Conservation (phyloP, 1,284 basidiomycete genomes). For the Cystobasidium pallidum region DNA sequence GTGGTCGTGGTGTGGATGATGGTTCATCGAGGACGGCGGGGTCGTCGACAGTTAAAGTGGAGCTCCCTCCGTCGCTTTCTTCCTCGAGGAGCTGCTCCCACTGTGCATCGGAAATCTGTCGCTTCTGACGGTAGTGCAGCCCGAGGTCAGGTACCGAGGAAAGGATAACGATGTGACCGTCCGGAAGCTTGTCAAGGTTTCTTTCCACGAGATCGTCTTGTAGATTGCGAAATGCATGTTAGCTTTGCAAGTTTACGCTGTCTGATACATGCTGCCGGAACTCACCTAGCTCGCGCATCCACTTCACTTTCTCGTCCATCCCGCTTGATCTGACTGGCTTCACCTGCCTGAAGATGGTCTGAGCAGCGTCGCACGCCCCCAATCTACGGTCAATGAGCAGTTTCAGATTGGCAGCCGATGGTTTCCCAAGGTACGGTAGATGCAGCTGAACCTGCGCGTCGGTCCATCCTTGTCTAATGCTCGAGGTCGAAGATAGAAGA, state of each 20-base stretch:
- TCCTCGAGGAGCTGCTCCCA: constrained; percentile 29
- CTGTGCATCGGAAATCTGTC: constrained; percentile 38
- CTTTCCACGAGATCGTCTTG: constrained; percentile 22
- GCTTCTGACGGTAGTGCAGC: constrained; percentile 31
- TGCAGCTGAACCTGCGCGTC: constrained; percentile 18
- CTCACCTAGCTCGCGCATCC: constrained; percentile 37
- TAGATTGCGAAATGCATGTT: not conserved
- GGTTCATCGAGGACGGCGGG: not conserved
- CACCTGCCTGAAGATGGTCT: constrained; percentile 22
- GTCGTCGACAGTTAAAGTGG: not conserved
- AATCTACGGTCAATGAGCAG: constrained; percentile 33
- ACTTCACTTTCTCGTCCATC: constrained; percentile 16
- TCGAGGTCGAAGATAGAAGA: constrained; percentile 11
- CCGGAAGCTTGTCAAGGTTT: constrained; percentile 30
- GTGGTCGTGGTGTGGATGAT: constrained; percentile 7
- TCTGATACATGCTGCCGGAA: no score
- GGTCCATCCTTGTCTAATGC: constrained; percentile 13
- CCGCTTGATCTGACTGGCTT: not conserved
- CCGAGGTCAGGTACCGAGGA: constrained; percentile 41
- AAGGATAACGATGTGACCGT: constrained; percentile 17
- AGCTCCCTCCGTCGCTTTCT: not conserved
- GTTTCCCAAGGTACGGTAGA: constrained; percentile 30
- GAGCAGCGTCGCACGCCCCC: constrained; percentile 13
- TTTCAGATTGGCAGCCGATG: constrained; percentile 34
- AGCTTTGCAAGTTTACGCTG: no score